Base-by-base conservation (phyloP, 352 stramenopile genomes). In the Phytophthora capsici region DNA sequence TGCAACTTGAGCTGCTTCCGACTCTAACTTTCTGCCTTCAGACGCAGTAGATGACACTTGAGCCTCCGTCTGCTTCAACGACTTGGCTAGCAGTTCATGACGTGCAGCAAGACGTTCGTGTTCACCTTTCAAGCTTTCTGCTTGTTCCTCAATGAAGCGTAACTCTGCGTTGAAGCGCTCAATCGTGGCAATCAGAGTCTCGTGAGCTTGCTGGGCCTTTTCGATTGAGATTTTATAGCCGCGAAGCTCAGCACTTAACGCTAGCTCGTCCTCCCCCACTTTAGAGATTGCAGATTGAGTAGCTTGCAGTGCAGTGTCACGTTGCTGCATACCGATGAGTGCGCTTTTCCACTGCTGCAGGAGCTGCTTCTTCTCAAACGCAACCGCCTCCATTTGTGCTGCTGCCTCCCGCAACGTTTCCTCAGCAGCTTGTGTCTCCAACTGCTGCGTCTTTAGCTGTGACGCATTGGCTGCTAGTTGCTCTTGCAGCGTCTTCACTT, bases 331-430 rank as follows among this genome's bases (percentile, higher is more conserved):
- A 6, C 84, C 94, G 46, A 98, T 88, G 9, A 98, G 70, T n/a
- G 91, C 91, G 63, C 89, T 95, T 65, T 98, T 98, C 94, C 96
- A 98, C 68, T 99, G 91, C 75, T 97, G 91, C 61, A 98, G 65
- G 10, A 98, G 71, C 61, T 98, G 93, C 68, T 97, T 98, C 75
- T 98, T 98, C 74, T 99, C 96, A 49, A 97, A 97, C 10, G 88
- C 78, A 44, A 98, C 95, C 6, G 86, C 73, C 23, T 98, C 92
- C 86, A 98, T 96, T 57, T 98, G 94, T 32, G 75, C 72, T 8
- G 69, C 80, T 19, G 93, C 94, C 43, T 98, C 93, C 4, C 75
- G 75, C 50, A 98, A 77, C 34, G 96, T 97, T 26, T 93, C 80
- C 36, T 95, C 78, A 0, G 93, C 92, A 9, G 91, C 87, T 7